A percentile compares a stretch with the other conserved stretches of the same genome.
Conservation (phyloP, 2,329 filamentous ascomycete genomes). For the Chalaropsis ovoidea region DNA sequence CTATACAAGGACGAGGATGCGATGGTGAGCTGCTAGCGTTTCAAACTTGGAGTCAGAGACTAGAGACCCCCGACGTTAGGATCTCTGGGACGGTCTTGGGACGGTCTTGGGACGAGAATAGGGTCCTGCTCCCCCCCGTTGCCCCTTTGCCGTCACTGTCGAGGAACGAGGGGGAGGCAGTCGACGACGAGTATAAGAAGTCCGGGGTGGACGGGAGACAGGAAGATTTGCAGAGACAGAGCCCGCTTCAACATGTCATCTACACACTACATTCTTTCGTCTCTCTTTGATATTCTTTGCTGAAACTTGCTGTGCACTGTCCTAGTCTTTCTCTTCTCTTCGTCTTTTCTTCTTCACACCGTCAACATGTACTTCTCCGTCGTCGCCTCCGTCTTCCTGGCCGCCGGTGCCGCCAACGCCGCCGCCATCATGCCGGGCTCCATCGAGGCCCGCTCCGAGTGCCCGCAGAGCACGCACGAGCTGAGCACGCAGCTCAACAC, state of each 20-base stretch:
- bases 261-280: background rate
- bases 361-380: slow-evolving; percentile 11
- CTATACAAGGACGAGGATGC: background rate
- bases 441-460: background rate
- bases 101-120: background rate
- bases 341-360: background rate
- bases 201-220: background rate
- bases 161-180: background rate
- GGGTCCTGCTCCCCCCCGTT: background rate
- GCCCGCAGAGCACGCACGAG: background rate
- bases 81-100: background rate
- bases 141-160: background rate
- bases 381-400: slow-evolving; percentile 3
- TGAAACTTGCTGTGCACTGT: background rate
- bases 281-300: background rate
- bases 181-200: slow-evolving; percentile 1
- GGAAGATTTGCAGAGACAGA: background rate
- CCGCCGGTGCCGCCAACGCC: background rate
- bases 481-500: background rate
- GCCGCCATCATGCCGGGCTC: slow-evolving; percentile 1
- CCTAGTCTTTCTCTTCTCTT: background rate
- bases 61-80: background rate
- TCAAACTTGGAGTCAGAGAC: background rate
- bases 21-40: background rate
- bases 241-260: background rate